phyloP scores from a whole-genome alignment of 1,284 basidiomycete genomes.

The Fomitopsis pinicola region DNA sequence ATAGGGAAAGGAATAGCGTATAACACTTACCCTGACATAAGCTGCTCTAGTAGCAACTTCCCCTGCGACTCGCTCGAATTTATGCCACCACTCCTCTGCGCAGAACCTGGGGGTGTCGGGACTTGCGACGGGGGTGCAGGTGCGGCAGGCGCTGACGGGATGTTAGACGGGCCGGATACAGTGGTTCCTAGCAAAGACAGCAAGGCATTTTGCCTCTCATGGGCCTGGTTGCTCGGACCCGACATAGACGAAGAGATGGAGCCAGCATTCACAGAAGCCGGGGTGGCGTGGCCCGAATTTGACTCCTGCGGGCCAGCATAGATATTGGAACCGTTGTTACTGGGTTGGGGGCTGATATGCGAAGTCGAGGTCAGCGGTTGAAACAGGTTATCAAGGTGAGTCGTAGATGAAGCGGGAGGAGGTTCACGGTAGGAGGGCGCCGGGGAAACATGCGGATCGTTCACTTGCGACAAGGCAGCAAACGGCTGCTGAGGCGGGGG shows the following conservation, averaged over 20 bases:
- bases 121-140: conserved; percentile 48
- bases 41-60: conserved; percentile 70
- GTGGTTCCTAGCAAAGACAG: conserved; percentile 55
- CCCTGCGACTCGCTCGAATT: conserved; percentile 57
- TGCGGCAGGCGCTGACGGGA: conserved; percentile 26
- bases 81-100: conserved; percentile 50
- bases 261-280: conserved; percentile 49
- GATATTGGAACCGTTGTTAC: conserved; percentile 29
- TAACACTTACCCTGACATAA: conserved; percentile 69
- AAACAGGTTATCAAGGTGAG: conserved; percentile 56
- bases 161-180: conserved; percentile 33
- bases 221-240: conserved; percentile 39
- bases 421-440: conserved; percentile 31
- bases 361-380: conserved; percentile 42
- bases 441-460: conserved; percentile 32
- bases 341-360: conserved; percentile 27
- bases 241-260: conserved; percentile 38
- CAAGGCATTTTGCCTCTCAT: conserved; percentile 68
- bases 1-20: neutral
- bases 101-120: conserved; percentile 63
- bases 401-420: conserved; percentile 34
- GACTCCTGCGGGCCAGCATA: conserved; percentile 31
- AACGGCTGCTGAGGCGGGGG: conserved; percentile 43
- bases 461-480: conserved; percentile 18
- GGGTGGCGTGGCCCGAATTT: conserved; percentile 50